phyloP scores from a whole-genome alignment of 139 green algal species.

The Picochlorum sp. region DNA sequence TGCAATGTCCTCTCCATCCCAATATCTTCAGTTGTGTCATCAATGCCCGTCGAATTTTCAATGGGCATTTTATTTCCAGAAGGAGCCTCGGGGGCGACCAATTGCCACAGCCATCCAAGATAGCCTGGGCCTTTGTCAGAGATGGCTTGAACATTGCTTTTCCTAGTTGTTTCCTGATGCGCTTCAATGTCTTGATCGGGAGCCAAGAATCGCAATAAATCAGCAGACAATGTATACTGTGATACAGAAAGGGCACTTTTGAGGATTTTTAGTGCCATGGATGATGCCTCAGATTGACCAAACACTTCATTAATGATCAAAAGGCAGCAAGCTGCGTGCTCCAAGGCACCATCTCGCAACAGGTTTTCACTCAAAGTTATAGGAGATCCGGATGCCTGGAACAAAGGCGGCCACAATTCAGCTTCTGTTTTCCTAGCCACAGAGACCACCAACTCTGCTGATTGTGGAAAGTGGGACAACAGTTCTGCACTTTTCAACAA shows the following conservation, averaged over 20 bases:
- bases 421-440: slow-evolving; percentile 94
- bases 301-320: slow-evolving; percentile 72
- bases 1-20: too few relatives aligned
- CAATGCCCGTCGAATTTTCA: too few relatives aligned
- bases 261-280: slow-evolving; percentile 53
- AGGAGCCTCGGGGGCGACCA: too few relatives aligned
- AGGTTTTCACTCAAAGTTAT: slow-evolving; percentile 51
- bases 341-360: slow-evolving; percentile 43
- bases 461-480: slow-evolving; percentile 65
- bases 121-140: neutral
- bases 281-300: slow-evolving; percentile 41
- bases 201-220: slow-evolving; percentile 74
- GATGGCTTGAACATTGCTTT: neutral
- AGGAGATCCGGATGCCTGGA: slow-evolving; percentile 71
- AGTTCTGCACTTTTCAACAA: slow-evolving; percentile 61
- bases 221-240: slow-evolving; percentile 60
- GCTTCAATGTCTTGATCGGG: slow-evolving; percentile 19
- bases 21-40: too few relatives aligned
- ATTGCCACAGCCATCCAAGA: too few relatives aligned
- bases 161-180: slow-evolving; percentile 1
- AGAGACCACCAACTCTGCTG: slow-evolving; percentile 75
- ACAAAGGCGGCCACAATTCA: slow-evolving; percentile 84
- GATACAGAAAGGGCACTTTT: slow-evolving; percentile 38
- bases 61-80: too few relatives aligned
- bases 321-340: slow-evolving; percentile 63